Base-by-base conservation (phyloP, 176 grass and related monocot genomes). In the Canna indica region DNA sequence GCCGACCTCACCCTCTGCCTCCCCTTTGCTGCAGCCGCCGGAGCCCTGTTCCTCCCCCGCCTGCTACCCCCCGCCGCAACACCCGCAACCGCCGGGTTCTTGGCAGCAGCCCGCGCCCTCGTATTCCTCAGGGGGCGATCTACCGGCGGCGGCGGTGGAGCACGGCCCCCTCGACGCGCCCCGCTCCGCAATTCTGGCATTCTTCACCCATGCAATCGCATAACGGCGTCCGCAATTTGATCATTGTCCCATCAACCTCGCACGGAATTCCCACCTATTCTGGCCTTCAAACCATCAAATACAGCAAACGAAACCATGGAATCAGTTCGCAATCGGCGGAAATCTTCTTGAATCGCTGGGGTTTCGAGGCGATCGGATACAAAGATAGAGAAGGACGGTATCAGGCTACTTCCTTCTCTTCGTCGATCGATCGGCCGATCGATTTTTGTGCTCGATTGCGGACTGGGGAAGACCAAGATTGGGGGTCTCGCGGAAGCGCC, bases 121-220 rank as follows among this genome's bases (percentile, higher is more conserved):
- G 84, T 67, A 15, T 81, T 79, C 72, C 70, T 73, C 30, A 66
- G 70, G 3, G 25, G 73, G 25, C 88, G 81, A 70, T 45, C 81
- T 57, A 50, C 83, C 27, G 73, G 78, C 14, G 75, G 71, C 38
- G 71, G 80, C 56, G 32, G 68, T 45, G 50, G 65, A 77, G 64
- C 65, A 77, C 47, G 64, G 36, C 64, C 64, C 67, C 75, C 24
- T 34, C 60, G 59, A 64, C 73, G 73, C 73, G 28, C 41, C 59
- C 60, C 53, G 14, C 73, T 76, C 59, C 73, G 60, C 73, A 76
- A 44, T 20, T 66, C 73, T 33, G 28, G 73, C 73, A 76, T 76
- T 76, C 73, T 66, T 76, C 73, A 76, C 73, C 73, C 73, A 76
- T 76, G 71, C 73, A 47, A 76, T 64, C 60, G 44, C 29, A 17